Evolutionary conservation across 176 grass and related monocot genomes (phyloP).

Genomic region (barley (Hordeum vulgare)): DNA sequence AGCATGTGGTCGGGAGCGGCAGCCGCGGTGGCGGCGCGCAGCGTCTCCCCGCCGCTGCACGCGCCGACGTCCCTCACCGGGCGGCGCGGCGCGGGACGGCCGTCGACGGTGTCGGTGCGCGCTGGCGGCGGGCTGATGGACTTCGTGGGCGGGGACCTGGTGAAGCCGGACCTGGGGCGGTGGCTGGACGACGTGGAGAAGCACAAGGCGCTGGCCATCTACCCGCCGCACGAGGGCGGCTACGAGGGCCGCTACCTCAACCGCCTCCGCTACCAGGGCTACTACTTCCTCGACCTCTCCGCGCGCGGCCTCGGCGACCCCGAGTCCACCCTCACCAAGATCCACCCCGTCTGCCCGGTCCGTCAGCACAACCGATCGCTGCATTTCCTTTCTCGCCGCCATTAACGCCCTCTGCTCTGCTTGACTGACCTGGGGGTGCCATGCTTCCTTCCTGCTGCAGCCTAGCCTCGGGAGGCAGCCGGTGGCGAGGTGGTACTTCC

Average conservation of each 20-base stretch:
- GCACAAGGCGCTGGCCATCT: slow-evolving; percentile 84
- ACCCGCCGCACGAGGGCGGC: slow-evolving; percentile 91
- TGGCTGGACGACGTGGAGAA: slow-evolving; percentile 83
- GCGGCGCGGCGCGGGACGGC: neutral
- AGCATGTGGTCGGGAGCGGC: slow-evolving; percentile 35
- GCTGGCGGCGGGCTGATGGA: slow-evolving; percentile 24
- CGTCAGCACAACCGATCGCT: neutral
- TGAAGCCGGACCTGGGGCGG: slow-evolving; percentile 59
- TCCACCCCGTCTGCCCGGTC: slow-evolving; percentile 91
- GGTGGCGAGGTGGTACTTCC: slow-evolving; percentile 89
- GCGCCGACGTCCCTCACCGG: neutral
- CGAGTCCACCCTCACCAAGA: slow-evolving; percentile 80
- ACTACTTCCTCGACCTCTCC: slow-evolving; percentile 81
- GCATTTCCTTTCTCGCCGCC: neutral
- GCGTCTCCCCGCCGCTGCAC: slow-evolving; percentile 25
- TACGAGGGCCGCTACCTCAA: slow-evolving; percentile 92
- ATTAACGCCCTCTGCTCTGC: neutral
- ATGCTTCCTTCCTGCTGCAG: slow-evolving; percentile 21
- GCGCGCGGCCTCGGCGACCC: slow-evolving; percentile 84
- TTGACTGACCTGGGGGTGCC: neutral
- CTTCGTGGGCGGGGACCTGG: slow-evolving; percentile 76
- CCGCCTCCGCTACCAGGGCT: slow-evolving; percentile 76
- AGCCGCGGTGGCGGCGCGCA: slow-evolving; percentile 17
- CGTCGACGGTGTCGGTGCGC: slow-evolving; percentile 16
- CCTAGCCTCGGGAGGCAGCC: slow-evolving; percentile 85